A percentile compares a stretch with the other conserved stretches of the same genome.
Conservation (phyloP, 768 basidiomycete genomes). For the Daedaleopsis nitida region DNA sequence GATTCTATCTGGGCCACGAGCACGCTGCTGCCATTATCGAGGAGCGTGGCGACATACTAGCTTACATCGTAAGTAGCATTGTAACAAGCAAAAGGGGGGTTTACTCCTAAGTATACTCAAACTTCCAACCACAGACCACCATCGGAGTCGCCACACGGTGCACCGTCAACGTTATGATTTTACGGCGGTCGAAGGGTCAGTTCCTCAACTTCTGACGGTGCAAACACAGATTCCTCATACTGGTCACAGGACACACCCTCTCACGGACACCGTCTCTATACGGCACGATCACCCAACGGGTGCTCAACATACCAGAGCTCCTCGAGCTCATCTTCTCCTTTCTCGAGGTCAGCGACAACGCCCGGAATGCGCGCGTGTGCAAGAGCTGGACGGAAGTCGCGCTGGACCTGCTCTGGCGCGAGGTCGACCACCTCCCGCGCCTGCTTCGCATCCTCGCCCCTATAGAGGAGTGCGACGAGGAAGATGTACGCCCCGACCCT, state of each 20-base stretch:
- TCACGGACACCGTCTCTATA: conserved; percentile 1
- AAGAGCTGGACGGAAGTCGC: conserved; percentile 61
- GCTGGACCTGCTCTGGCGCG: conserved; percentile 59
- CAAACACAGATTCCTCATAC: neutral
- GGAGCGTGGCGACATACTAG: too few species aligned
- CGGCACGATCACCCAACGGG: conserved; percentile 34
- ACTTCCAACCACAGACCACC: too few species aligned
- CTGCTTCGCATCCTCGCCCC: conserved; percentile 55
- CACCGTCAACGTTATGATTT: neutral
- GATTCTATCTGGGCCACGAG: too few species aligned
- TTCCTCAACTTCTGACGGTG: too few species aligned
- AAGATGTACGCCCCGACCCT: neutral
- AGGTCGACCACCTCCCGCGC: conserved; percentile 46
- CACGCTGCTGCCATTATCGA: too few species aligned
- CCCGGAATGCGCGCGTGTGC: conserved; percentile 54
- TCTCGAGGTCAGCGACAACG: conserved; percentile 44
- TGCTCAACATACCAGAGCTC: conserved; percentile 59
- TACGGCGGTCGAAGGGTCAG: too few species aligned
- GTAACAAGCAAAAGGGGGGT: too few species aligned
- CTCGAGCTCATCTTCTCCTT: conserved; percentile 56
- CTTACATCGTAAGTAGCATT: too few species aligned
- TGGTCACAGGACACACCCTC: neutral
- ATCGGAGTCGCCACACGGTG: too few species aligned
- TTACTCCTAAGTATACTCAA: too few species aligned
- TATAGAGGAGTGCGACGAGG: conserved; percentile 24